Evolutionary conservation across 768 basidiomycete species (phyloP), one percentile per base, ranked within the genome.

Genomic region (Kwoniella shandongensis): DNA sequence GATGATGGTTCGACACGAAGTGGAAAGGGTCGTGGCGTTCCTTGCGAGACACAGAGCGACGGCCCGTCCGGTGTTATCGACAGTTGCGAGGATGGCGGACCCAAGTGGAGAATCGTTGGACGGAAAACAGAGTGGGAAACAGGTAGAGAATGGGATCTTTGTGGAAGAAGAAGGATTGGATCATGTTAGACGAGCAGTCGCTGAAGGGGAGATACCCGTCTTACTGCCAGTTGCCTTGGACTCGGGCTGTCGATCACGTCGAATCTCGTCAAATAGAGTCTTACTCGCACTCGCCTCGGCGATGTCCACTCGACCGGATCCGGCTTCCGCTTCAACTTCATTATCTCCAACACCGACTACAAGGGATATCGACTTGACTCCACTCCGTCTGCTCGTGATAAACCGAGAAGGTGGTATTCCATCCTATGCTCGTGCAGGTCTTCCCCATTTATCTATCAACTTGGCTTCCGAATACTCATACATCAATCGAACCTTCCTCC

Each of bases 381-480:
- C 96, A 1, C 80, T 97, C 52, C 88, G 96, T 26, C 83, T 99
- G 57, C 93, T 99, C 88, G 88, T 98, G 76, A 97, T 99, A 77
- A 94, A 92, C 76, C 84, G 88, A 18, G 90, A 94, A 77, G 96
- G 96, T 22, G 96, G 96, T 13, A 87, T 98, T 2, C 96, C 96
- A 20, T 98, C 96, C 0, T 98, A 97, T 74, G 96, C 96, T 32
- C 90, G 96, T 27, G 84, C 83, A 10, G 96, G 96, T 44, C 84
- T 89, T 62, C 96, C 96, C 18, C 96, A 99, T 79, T 85, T 99
- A 22, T 84, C 96, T 57, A 86, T 99, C 80, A 99, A 99, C 75
- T 83, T 98, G 47, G 82, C 83, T 0, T 90, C 91, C 13, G 96
- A 99, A 76, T 88, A 83, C 73, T 76, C 83, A 45, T 86, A 88